These are phyloP conservation scores for Zopfia rhizophila DNA, from an alignment of 2,329 filamentous ascomycete genomes.

Conservation along the genomic window DNA sequence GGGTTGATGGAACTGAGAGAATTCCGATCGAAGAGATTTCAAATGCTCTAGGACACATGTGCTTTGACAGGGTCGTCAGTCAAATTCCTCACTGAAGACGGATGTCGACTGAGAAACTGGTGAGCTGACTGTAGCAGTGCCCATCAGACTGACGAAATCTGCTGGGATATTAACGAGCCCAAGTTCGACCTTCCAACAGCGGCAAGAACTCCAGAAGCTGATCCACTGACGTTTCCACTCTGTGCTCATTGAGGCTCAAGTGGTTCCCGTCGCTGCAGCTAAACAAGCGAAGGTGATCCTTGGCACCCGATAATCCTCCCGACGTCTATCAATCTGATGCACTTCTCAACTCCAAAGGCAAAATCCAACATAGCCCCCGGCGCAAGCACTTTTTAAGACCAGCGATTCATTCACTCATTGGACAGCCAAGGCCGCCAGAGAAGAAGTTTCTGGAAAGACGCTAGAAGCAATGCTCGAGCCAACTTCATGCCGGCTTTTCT, in stretches of 20 bases:
- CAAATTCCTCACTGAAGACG: no score
- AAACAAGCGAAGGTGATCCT: slow-evolving; percentile 15
- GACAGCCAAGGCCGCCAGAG: neutral
- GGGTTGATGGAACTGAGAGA: no score
- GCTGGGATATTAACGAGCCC: no score
- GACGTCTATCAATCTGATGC: slow-evolving; percentile 1
- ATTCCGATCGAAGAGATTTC: no score
- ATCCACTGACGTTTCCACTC: no score
- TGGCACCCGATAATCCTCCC: slow-evolving; percentile 31
- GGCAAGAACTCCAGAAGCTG: no score
- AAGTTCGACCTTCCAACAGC: no score
- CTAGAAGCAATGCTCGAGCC: slow-evolving; percentile 1
- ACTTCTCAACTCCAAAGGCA: neutral
- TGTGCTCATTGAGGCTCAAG: slow-evolving; percentile 26
- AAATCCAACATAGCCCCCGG: slow-evolving; percentile 1
- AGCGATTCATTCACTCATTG: slow-evolving; percentile 1
- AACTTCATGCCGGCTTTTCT: neutral
- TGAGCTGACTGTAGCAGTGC: no score
- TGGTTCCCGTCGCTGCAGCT: slow-evolving; percentile 17
- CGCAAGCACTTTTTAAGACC: slow-evolving; percentile 2
- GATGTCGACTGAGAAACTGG: no score
- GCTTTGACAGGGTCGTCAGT: no score
- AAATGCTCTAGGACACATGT: no score
- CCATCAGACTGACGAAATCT: no score
- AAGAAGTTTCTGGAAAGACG: slow-evolving; percentile 2